Conservation (phyloP, 306 rosid genomes). For the Gastrolobium villosum region DNA sequence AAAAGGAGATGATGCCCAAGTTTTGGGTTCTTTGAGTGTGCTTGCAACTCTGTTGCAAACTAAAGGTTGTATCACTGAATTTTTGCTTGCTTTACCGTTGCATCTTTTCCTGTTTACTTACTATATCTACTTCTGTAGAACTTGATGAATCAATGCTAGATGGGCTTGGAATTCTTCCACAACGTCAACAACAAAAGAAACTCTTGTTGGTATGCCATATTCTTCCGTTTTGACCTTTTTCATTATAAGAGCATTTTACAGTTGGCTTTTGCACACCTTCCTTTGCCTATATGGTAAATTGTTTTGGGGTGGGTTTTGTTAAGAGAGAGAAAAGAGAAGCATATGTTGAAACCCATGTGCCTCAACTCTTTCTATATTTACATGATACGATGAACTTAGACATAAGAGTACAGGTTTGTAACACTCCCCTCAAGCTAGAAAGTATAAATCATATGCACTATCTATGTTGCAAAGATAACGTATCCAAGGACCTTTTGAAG, state of each 20-base stretch:
- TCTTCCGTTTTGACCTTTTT: slow-evolving; percentile 37
- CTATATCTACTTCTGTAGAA: slow-evolving; percentile 59
- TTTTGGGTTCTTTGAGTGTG: slow-evolving; percentile 79
- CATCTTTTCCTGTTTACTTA: slow-evolving; percentile 50
- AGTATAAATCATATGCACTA: neutral
- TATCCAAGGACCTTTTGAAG: neutral
- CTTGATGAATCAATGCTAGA: slow-evolving; percentile 93
- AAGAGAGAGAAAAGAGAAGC: neutral
- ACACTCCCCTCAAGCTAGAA: neutral
- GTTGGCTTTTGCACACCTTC: slow-evolving; percentile 2
- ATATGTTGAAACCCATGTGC: neutral
- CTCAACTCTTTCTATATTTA: neutral
- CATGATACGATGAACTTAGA: neutral
- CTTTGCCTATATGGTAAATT: slow-evolving; percentile 16
- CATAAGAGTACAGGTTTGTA: neutral
- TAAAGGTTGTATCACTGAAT: slow-evolving; percentile 68
- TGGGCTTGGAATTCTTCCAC: slow-evolving; percentile 96
- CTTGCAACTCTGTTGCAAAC: slow-evolving; percentile 91
- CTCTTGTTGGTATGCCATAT: slow-evolving; percentile 73
- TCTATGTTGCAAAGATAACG: neutral
- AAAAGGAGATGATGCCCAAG: slow-evolving; percentile 76
- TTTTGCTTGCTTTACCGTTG: slow-evolving; percentile 36
- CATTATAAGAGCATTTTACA: slow-evolving; percentile 35
- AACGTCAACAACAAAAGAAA: slow-evolving; percentile 90
- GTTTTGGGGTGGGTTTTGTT: slow-evolving; percentile 35